Evolutionary conservation across 106 monocot species (phyloP).

Genomic region (Dactylorhiza incarnata): DNA sequence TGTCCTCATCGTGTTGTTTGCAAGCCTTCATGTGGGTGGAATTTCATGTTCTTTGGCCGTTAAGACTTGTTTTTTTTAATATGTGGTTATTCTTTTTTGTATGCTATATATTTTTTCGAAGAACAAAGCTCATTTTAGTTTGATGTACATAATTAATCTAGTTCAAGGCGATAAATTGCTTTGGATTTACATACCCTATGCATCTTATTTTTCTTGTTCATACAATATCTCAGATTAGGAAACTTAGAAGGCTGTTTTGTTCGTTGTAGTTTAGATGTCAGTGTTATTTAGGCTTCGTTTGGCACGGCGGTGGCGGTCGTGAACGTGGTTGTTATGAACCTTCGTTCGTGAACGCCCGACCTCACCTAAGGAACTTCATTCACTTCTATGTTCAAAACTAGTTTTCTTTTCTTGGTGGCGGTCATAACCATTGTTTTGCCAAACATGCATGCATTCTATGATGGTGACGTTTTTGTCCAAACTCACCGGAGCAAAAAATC

Average conservation of each 20-base stretch:
- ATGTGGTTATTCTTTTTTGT: background rate
- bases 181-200: background rate
- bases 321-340: no score
- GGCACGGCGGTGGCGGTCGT: no score
- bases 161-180: background rate
- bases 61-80: background rate
- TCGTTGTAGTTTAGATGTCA: no score
- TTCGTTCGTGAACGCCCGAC: no score
- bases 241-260: background rate
- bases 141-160: background rate
- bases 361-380: no score
- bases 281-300: no score
- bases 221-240: background rate
- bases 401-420: no score
- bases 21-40: background rate
- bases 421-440: no score
- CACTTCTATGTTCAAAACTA: no score
- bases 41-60: background rate
- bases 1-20: background rate
- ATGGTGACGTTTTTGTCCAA: no score
- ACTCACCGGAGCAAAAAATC: no score
- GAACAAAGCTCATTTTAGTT: background rate
- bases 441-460: no score
- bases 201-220: background rate
- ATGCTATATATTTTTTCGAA: background rate